These are phyloP conservation scores for Sporisorium scitamineum DNA, from an alignment of 1,284 basidiomycete species.

Conservation along the genomic window DNA sequence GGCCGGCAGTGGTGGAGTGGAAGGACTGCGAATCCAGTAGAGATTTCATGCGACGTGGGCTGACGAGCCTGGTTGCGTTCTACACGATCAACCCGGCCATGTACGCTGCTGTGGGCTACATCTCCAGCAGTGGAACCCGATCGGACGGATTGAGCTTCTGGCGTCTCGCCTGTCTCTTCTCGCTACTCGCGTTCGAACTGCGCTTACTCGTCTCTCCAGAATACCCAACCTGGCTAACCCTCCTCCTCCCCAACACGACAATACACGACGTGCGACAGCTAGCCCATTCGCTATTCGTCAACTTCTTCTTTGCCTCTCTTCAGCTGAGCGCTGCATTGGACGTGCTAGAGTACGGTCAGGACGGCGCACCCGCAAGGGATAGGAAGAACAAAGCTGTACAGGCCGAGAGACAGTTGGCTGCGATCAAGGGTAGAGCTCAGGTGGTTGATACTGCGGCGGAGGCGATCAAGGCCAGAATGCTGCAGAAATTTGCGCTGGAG, in stretches of 20 bases:
- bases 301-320: conserved; percentile 78
- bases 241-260: conserved; percentile 76
- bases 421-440: conserved; percentile 10
- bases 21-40: conserved; percentile 76
- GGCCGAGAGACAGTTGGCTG: conserved; percentile 15
- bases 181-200: conserved; percentile 62
- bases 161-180: conserved; percentile 35
- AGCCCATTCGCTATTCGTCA: conserved; percentile 81
- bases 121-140: conserved; percentile 71
- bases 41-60: conserved; percentile 80
- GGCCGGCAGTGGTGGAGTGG: conserved; percentile 79
- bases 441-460: conserved; percentile 1
- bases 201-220: conserved; percentile 51
- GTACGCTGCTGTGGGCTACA: conserved; percentile 76
- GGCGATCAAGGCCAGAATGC: not conserved
- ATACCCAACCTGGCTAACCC: conserved; percentile 71
- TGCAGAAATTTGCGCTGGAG: conserved; percentile 9
- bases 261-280: conserved; percentile 80
- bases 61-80: conserved; percentile 78
- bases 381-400: not conserved
- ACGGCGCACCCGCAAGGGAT: conserved; percentile 3
- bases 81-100: conserved; percentile 77
- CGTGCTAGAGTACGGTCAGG: conserved; percentile 36
- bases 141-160: conserved; percentile 72
- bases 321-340: conserved; percentile 74